Base-by-base conservation (phyloP, 202 grass and related monocot species). In the Carex arenaria region DNA sequence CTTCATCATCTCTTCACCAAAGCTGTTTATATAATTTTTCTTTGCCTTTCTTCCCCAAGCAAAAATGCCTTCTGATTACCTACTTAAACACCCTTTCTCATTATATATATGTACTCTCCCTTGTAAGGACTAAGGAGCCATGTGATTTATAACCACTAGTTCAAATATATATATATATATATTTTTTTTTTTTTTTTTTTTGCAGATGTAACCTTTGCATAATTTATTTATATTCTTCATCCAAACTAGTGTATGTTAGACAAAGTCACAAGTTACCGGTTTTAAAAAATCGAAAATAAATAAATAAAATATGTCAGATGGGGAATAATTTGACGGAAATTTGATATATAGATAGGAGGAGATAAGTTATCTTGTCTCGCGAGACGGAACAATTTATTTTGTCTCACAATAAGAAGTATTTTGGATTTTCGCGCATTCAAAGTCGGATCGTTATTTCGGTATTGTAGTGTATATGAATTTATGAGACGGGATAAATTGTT, bases 1-100 rank as follows among this genome's bases (percentile, higher is more conserved):
- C 64, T 86, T 84, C 88, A 86, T 47, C 5, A 7, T 86, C 81
- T 67, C 73, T 66, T 38, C 68, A 36, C 42, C 34, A 72, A 59
- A 66, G 73, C 28, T 52, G 20, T 17, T 20, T 62, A 19, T 63
- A 17, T 51, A 12, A 38, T 79, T 47, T 59, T 52, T 26, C 19
- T 79, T 4, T 60, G 47, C 64, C 13, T 67, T 76, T 19, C 11
- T 57, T 53, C 59, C 22, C 19, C 73, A 78, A 36, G 8, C 22
- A 18, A 34, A 6, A 23, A 47, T 47, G n/a, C 38, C 10, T 71
- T 71, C 34, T 69, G n/a, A 17, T 71, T 7, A 43, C 2, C n/a
- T 71, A 43, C 26, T 73, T 23, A 72, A 12, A n/a, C 10, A 26
- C 3, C 15, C 11, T 57, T 57, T n/a, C 52, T 77, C 42, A 72